Evolutionary conservation across 768 basidiomycete genomes (phyloP), one percentile per base, ranked within the genome.

Genomic region (Grammothele lineata): DNA sequence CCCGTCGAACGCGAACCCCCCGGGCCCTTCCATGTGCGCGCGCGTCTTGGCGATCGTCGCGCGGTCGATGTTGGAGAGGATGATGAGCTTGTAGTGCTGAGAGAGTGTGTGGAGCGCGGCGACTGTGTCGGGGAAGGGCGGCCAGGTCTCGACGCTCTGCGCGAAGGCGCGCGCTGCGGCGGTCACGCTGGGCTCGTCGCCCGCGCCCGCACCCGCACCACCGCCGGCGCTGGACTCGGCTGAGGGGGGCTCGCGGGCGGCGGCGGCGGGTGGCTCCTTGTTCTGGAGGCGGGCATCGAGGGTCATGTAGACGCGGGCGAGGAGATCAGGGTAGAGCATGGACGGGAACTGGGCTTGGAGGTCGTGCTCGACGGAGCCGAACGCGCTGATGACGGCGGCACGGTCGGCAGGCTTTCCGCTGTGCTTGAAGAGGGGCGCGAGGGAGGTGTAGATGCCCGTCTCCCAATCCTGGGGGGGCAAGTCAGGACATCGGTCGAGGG

Each of bases 401-500:
- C 74, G 73, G 19, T 73, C 66, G 75, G 80, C 79, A 47, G 73
- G 73, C 8, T 57, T 48, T 26, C 47, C 40, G 37, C 35, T 37
- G 18, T 40, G 37, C 11, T 38, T 39, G 36, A 84, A 68, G 24
- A 84, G 65, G 1, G 80, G 83, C 36, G 70, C 59, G 24, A 89
- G 69, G 1, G 69, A 74, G 11, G 68, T 59, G 63, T 74, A 76
- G 41, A 90, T 74, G 14, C 83, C 82, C 5, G 75, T 71, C 63
- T 89, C 86, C 87, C 87, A 89, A 62, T 90, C 82, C 74, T 83
- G 39, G n/a, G 11, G n/a, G 15, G 24, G n/a, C n/a, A n/a, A n/a
- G n/a, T n/a, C n/a, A n/a, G n/a, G n/a, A 14, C 22, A 24, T 45
- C 6, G 30, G 14, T 27, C 6, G 24, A 41, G 25, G 23, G 18